Percentiles rank a stretch among this genome's conserved stretches.
Conservation (phyloP, 139 green algal species). For the Chlorella vulgaris region DNA sequence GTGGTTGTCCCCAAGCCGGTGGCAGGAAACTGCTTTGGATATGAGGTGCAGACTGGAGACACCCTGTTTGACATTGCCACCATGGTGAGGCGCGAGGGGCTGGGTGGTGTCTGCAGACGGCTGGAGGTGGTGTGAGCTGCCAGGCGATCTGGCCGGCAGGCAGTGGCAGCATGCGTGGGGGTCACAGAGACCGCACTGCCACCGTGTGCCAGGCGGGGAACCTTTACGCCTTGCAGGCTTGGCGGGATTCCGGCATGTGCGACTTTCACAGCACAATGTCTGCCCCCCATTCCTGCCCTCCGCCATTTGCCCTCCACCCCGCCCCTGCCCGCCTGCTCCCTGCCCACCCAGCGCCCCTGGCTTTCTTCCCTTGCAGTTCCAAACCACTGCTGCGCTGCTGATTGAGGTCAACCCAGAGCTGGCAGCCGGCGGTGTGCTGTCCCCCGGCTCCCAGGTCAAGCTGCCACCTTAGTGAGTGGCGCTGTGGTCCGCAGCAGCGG, state of each 20-base stretch:
- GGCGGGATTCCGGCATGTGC: too few species aligned
- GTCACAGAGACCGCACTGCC: too few species aligned
- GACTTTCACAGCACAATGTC: too few species aligned
- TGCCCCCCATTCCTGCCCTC: background rate
- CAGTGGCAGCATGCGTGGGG: too few species aligned
- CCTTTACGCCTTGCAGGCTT: too few species aligned
- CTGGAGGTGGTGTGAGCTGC: too few species aligned
- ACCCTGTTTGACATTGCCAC: constrained; percentile 31
- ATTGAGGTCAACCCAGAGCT: constrained; percentile 6
- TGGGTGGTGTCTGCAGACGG: too few species aligned
- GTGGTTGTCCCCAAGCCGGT: constrained; percentile 11
- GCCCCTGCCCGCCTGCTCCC: background rate
- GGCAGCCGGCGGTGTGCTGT: constrained; percentile 11
- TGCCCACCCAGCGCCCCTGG: background rate
- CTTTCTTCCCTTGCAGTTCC: background rate
- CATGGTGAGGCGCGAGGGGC: constrained; percentile 2
- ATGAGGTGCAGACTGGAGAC: constrained; percentile 14
- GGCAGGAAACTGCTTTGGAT: constrained; percentile 31
- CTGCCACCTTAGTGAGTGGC: constrained; percentile 17
- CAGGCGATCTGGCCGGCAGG: too few species aligned
- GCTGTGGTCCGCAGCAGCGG: background rate
- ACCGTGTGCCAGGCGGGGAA: too few species aligned
- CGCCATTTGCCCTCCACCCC: background rate
- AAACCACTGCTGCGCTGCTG: constrained; percentile 21
- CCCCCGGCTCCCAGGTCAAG: constrained; percentile 3